Percentiles rank a stretch among this genome's conserved stretches.
Evolutionary conservation across 2,329 filamentous ascomycete genomes (phyloP).

Genomic region (Aspergillus ruber): DNA sequence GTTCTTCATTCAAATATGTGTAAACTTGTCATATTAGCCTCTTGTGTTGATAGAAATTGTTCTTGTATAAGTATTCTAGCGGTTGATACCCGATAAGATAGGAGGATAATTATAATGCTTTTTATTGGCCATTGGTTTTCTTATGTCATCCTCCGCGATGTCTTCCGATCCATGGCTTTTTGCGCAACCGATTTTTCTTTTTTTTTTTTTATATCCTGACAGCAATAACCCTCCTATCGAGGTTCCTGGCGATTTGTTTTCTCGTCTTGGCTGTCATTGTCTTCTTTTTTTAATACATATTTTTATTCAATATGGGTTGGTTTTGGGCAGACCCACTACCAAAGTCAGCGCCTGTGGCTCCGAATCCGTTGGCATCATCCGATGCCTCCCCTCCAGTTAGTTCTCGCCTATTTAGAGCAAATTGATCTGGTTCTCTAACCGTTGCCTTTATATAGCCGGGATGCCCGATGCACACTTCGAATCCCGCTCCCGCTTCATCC

Average conservation of each 20-base stretch:
- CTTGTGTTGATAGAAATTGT: no score
- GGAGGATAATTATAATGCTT: not conserved
- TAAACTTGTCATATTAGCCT: no score
- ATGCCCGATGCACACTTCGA: slow-evolving; percentile 62
- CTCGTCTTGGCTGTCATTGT: no score
- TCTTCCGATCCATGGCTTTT: slow-evolving; percentile 10
- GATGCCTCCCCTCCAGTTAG: slow-evolving; percentile 52
- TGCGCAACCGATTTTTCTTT: slow-evolving; percentile 5
- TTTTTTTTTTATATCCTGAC: no score
- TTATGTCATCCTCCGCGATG: slow-evolving; percentile 5
- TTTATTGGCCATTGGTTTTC: not conserved
- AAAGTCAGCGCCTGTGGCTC: slow-evolving; percentile 34
- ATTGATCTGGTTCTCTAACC: slow-evolving; percentile 11
- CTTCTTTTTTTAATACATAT: not conserved
- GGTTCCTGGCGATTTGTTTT: no score
- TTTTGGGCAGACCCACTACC: slow-evolving; percentile 58
- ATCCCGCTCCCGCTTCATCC: slow-evolving; percentile 23
- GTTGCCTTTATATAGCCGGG: slow-evolving; percentile 45
- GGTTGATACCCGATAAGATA: not conserved
- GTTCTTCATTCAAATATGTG: not conserved
- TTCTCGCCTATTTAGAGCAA: slow-evolving; percentile 5
- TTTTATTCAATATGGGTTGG: slow-evolving; percentile 54
- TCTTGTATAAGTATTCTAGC: no score
- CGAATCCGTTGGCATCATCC: slow-evolving; percentile 43
- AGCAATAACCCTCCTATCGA: no score